These are phyloP conservation scores for Cordyceps fumosorosea DNA, from an alignment of 2,329 filamentous ascomycete species.

Conservation along the genomic window DNA sequence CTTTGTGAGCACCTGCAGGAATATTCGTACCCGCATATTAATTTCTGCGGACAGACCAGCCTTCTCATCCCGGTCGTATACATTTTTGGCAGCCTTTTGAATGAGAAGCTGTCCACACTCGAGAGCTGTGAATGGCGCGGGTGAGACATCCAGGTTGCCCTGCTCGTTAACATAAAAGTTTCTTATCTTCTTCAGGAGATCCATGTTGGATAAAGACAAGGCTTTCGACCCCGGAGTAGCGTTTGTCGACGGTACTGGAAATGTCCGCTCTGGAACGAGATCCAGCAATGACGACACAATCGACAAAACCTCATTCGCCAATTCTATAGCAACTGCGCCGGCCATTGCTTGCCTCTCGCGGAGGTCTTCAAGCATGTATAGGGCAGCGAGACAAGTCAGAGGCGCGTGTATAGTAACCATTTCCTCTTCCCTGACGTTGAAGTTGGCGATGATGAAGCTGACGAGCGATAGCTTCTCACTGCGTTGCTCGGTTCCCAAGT, in stretches of 20 bases:
- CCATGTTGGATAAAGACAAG: conserved; percentile 26
- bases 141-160: conserved; percentile 57
- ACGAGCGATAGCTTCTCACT: conserved; percentile 64
- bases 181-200: conserved; percentile 54
- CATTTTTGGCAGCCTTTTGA: conserved; percentile 49
- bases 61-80: conserved; percentile 40
- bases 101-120: conserved; percentile 57
- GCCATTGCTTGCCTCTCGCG: conserved; percentile 31
- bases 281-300: conserved; percentile 54
- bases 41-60: conserved; percentile 39
- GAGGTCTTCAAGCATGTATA: conserved; percentile 59
- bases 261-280: conserved; percentile 58
- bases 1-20: conserved; percentile 53
- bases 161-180: conserved; percentile 65
- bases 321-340: conserved; percentile 27
- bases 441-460: conserved; percentile 75
- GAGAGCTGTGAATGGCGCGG: conserved; percentile 51
- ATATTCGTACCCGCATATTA: conserved; percentile 51
- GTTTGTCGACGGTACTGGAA: conserved; percentile 31
- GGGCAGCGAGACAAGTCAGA: conserved; percentile 47
- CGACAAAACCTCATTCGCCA: conserved; percentile 31
- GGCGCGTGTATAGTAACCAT: conserved; percentile 87
- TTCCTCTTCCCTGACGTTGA: conserved; percentile 93
- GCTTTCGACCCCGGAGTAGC: conserved; percentile 12
- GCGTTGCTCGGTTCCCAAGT: conserved; percentile 38